phyloP scores from a whole-genome alignment of 2,329 filamentous ascomycete species.

The Zelopaecilomyces penicillatus region DNA sequence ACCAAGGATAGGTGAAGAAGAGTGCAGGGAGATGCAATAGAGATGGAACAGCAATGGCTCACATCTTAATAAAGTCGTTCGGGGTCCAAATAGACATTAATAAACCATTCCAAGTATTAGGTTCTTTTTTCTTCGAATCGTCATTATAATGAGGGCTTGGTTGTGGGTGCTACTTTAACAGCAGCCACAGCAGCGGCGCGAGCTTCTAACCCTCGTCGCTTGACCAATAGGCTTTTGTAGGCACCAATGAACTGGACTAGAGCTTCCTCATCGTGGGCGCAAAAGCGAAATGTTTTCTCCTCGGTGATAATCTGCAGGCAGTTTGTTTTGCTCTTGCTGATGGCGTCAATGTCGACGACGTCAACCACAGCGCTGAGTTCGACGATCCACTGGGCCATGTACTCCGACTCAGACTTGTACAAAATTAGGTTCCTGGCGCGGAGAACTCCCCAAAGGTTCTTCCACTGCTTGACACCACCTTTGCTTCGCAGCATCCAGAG shows the following conservation, averaged over 20 bases:
- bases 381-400: conserved; percentile 75
- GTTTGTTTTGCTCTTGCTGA: conserved; percentile 74
- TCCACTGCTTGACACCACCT: conserved; percentile 83
- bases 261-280: conserved; percentile 70
- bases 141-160: conserved; percentile 6
- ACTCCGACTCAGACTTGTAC: conserved; percentile 91
- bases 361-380: conserved; percentile 73
- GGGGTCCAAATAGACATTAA: no score
- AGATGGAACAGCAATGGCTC: neutral
- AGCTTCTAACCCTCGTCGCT: conserved; percentile 55
- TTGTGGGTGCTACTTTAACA: no score
- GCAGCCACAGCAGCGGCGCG: conserved; percentile 27
- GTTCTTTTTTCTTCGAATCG: neutral
- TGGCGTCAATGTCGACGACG: conserved; percentile 83
- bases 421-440: conserved; percentile 76
- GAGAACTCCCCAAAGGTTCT: conserved; percentile 86
- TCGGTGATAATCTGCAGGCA: conserved; percentile 93
- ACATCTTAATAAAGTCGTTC: neutral
- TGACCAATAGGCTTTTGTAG: conserved; percentile 76
- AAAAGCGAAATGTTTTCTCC: conserved; percentile 75
- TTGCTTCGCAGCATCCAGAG: conserved; percentile 78
- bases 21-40: neutral
- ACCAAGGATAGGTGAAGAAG: neutral
- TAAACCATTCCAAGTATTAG: no score
- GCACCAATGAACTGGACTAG: conserved; percentile 80